Percentiles rank a stretch among this genome's conserved stretches.
These are phyloP conservation scores for Erucastrum elatum DNA, from an alignment of 345 rosid species.

Conservation along the genomic window DNA sequence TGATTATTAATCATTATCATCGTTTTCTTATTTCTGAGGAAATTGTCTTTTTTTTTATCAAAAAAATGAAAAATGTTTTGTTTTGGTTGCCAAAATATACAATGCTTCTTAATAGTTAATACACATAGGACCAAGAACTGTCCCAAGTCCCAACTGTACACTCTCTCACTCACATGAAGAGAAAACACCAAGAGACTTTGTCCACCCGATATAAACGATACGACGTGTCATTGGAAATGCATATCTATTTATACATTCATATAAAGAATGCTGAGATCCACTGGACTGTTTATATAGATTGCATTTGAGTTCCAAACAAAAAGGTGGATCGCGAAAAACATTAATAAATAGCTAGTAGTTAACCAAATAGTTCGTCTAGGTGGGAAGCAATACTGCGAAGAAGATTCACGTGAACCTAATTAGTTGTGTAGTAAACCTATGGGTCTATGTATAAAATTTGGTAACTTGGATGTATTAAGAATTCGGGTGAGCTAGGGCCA, in stretches of 20 bases:
- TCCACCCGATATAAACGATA: slow-evolving; percentile 4
- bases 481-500: not conserved
- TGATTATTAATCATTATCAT: not conserved
- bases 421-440: not conserved
- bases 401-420: not conserved
- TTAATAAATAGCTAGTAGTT: not conserved
- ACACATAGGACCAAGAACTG: slow-evolving; percentile 19
- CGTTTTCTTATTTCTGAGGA: not conserved
- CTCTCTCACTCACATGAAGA: slow-evolving; percentile 34
- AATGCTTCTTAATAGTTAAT: not conserved
- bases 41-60: slow-evolving; percentile 3
- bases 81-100: not conserved
- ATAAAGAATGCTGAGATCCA: not conserved
- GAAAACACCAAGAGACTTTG: slow-evolving; percentile 8
- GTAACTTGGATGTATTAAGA: not conserved
- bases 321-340: not conserved
- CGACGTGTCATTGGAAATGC: slow-evolving; percentile 1
- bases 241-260: not conserved
- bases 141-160: not conserved
- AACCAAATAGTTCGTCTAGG: not conserved
- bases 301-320: not conserved
- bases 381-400: not conserved
- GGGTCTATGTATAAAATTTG: not conserved
- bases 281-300: not conserved
- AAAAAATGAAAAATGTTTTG: not conserved